Percentiles rank a stretch among this genome's conserved stretches.
These are phyloP conservation scores for Neurospora sp. DNA, from an alignment of 495 filamentous ascomycete genomes.

Conservation along the genomic window DNA sequence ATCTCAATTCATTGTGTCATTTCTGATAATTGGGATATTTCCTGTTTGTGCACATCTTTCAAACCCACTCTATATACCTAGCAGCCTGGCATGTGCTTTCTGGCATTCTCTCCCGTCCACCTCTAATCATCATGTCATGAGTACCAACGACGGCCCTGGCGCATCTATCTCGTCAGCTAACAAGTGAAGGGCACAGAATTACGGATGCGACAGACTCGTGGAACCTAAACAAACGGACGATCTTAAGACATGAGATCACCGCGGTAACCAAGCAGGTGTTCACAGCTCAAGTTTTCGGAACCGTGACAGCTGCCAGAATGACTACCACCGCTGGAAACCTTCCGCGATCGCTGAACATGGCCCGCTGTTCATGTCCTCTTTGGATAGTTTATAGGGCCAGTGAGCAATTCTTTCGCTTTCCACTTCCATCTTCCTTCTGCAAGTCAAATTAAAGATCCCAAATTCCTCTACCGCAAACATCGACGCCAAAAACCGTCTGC, in stretches of 20 bases:
- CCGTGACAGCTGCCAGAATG: background rate
- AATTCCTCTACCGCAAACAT: background rate
- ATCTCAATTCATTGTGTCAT: too few relatives aligned
- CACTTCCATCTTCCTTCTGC: background rate
- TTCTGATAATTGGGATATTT: fast-evolving
- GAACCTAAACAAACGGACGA: background rate
- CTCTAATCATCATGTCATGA: background rate
- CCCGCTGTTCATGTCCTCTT: background rate
- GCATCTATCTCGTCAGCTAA: background rate
- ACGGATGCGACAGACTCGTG: background rate
- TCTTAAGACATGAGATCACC: background rate
- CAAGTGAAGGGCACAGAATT: background rate
- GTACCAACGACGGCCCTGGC: background rate
- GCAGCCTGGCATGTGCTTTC: fast-evolving
- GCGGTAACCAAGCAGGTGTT: background rate
- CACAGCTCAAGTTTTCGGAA: background rate
- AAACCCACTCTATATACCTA: background rate
- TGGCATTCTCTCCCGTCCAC: background rate
- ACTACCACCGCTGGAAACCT: background rate
- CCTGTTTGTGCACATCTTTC: background rate
- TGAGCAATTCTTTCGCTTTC: background rate
- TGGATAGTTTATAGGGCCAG: fast-evolving
- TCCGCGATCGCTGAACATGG: background rate
- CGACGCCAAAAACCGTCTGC: too few relatives aligned
- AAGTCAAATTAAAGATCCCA: background rate